Conservation (phyloP, 2,329 filamentous ascomycete species). For the Xylariaceae sp. region DNA sequence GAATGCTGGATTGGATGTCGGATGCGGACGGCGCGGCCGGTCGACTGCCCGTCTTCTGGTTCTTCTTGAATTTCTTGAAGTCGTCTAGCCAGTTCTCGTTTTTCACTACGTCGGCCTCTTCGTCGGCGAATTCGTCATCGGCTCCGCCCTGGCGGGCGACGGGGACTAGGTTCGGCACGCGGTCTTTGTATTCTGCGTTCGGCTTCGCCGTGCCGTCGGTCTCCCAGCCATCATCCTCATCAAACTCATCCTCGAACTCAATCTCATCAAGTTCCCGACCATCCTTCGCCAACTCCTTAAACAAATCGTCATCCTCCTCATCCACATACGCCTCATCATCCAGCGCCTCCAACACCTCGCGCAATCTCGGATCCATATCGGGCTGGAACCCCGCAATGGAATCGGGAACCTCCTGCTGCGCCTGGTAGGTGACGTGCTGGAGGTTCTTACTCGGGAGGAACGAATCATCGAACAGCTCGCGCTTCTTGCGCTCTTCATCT, state of each 20-base stretch:
- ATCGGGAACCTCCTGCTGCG: conserved; percentile 89
- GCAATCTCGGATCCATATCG: conserved; percentile 90
- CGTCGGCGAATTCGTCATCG: conserved; percentile 28
- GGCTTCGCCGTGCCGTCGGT: conserved; percentile 87
- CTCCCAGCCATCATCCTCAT: conserved; percentile 82
- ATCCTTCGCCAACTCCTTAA: conserved; percentile 65
- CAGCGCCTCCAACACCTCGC: conserved; percentile 86
- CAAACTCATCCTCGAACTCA: conserved; percentile 65
- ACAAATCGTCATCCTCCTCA: conserved; percentile 75
- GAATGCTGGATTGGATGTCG: conserved; percentile 63
- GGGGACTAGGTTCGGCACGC: conserved; percentile 45
- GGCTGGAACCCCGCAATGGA: conserved; percentile 90
- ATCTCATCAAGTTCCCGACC: conserved; percentile 68
- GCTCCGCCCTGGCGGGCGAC: neutral
- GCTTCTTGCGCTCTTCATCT: conserved; percentile 40
- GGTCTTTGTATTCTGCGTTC: conserved; percentile 49
- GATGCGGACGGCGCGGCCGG: conserved; percentile 46
- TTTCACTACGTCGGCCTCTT: conserved; percentile 45
- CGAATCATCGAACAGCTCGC: conserved; percentile 63
- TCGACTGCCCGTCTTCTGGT: conserved; percentile 48
- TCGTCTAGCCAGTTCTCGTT: conserved; percentile 84
- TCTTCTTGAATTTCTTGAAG: conserved; percentile 91
- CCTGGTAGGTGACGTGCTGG: conserved; percentile 74
- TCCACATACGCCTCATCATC: conserved; percentile 93
- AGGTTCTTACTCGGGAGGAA: conserved; percentile 76